Evolutionary conservation across 768 basidiomycete genomes (phyloP).

Genomic region (Cystobasidium tubakii): DNA sequence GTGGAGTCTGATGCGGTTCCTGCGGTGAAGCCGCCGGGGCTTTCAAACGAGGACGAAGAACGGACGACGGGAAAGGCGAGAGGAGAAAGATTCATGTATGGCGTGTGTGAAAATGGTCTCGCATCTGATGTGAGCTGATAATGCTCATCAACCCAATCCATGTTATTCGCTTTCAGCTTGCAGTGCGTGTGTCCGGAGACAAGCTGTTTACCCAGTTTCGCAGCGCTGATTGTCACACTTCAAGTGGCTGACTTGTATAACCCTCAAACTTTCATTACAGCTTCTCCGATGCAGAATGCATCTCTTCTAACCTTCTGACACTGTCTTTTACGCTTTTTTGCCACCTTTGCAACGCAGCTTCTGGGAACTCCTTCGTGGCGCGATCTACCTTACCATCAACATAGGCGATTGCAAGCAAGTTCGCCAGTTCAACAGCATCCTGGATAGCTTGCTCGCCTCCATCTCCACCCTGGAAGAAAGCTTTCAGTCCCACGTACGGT

Average conservation of each 20-base stretch:
- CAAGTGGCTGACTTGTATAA: not conserved
- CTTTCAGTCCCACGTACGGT: too few species aligned
- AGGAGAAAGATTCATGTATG: not conserved
- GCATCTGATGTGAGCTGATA: not conserved
- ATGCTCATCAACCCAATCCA: not conserved
- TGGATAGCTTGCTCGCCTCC: conserved; percentile 31
- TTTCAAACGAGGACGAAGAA: not conserved
- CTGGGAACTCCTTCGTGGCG: not conserved
- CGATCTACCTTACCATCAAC: not conserved
- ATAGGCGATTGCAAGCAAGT: not conserved
- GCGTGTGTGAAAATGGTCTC: not conserved
- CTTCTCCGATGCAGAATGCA: not conserved
- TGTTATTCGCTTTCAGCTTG: not conserved
- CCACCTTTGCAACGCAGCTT: conserved; percentile 4
- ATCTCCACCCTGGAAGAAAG: conserved; percentile 22
- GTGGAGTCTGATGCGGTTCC: not conserved
- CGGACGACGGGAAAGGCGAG: not conserved
- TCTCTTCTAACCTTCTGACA: not conserved
- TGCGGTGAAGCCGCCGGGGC: too few species aligned
- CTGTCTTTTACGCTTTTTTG: conserved; percentile 1
- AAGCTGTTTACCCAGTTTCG: not conserved
- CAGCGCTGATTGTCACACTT: too few species aligned
- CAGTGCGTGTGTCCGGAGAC: not conserved
- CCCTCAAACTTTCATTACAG: not conserved
- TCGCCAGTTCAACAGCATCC: conserved; percentile 15